These are phyloP conservation scores for Trichoderma oligosporum DNA, from an alignment of 2,329 filamentous ascomycete species.

Conservation along the genomic window DNA sequence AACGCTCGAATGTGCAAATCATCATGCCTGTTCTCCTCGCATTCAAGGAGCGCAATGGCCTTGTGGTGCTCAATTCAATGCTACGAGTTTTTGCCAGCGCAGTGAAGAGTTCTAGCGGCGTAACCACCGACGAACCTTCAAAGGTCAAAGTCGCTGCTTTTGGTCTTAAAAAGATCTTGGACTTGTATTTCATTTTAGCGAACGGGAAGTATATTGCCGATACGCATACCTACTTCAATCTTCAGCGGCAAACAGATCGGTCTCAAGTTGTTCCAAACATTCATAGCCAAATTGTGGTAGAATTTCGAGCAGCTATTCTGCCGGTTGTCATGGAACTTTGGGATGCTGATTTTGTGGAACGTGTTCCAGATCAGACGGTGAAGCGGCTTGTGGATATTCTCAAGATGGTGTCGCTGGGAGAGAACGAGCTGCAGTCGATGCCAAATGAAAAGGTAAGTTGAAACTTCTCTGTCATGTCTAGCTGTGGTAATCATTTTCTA, in stretches of 20 bases:
- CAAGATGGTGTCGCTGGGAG: slow-evolving; percentile 71
- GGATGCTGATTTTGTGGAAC: slow-evolving; percentile 81
- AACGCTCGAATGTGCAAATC: slow-evolving; percentile 49
- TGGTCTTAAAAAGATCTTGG: slow-evolving; percentile 76
- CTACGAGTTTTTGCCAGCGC: slow-evolving; percentile 58
- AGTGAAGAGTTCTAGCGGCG: slow-evolving; percentile 32
- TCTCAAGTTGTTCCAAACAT: slow-evolving; percentile 39
- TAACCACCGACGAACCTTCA: slow-evolving; percentile 45
- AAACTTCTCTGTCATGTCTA: neutral
- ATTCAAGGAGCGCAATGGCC: slow-evolving; percentile 77
- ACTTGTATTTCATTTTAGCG: slow-evolving; percentile 72
- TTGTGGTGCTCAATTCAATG: slow-evolving; percentile 69
- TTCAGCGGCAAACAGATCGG: slow-evolving; percentile 43
- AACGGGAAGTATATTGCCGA: slow-evolving; percentile 79
- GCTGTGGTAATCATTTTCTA: neutral
- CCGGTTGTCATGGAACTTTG: slow-evolving; percentile 75
- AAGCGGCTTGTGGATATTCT: slow-evolving; percentile 80
- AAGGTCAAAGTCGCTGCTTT: slow-evolving; percentile 50
- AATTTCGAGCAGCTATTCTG: slow-evolving; percentile 75
- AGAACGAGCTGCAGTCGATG: slow-evolving; percentile 66
- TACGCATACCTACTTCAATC: slow-evolving; percentile 55
- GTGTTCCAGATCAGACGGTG: slow-evolving; percentile 70
- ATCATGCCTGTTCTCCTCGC: slow-evolving; percentile 77
- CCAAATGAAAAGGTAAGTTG: slow-evolving; percentile 55
- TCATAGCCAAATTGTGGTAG: slow-evolving; percentile 75